Percentiles rank a stretch among this genome's conserved stretches.
phyloP scores from a whole-genome alignment of 2,329 filamentous ascomycete species.

The Scedosporium minutisporum region DNA sequence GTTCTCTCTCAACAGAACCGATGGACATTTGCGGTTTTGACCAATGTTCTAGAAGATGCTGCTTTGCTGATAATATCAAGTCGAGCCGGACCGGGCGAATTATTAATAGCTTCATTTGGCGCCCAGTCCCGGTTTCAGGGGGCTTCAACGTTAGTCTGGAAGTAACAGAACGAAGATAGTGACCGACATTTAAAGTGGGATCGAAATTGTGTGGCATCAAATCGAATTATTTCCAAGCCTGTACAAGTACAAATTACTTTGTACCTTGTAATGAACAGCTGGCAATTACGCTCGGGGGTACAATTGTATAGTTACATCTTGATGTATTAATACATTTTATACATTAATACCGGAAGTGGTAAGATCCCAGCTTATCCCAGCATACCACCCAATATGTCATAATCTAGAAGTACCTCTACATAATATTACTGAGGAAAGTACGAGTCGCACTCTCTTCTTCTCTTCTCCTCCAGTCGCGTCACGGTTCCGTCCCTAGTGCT shows the following conservation, averaged over 20 bases:
- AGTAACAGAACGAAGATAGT: background rate
- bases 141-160: background rate
- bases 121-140: slow-evolving; percentile 1
- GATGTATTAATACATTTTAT: too few species aligned
- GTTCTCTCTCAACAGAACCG: too few species aligned
- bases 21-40: too few species aligned
- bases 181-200: too few species aligned
- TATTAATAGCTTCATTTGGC: slow-evolving; percentile 1
- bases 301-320: background rate
- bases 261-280: background rate
- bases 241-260: background rate
- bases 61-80: background rate
- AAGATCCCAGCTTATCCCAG: too few species aligned
- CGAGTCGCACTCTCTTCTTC: background rate
- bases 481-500: background rate
- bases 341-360: too few species aligned
- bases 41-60: background rate
- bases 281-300: background rate
- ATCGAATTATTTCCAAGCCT: background rate
- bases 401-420: too few species aligned
- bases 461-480: background rate
- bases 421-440: too few species aligned
- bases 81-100: background rate
- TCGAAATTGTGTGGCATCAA: too few species aligned
- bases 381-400: too few species aligned